Conservation (phyloP, 179 eudicot species). For the Silene coronaria region DNA sequence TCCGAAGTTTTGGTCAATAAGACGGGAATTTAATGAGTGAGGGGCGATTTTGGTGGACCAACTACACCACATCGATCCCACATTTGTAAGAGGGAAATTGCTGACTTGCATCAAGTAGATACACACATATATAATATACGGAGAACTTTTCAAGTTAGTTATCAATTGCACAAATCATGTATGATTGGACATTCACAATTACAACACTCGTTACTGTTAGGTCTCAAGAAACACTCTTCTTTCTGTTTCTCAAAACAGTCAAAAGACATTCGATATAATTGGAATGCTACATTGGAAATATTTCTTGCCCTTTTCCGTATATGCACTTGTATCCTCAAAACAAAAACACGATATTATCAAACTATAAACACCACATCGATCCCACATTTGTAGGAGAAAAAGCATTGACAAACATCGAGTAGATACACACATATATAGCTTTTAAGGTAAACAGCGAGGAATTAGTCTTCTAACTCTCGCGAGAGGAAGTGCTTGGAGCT, state of each 20-base stretch:
- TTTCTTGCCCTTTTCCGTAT: conserved; percentile 9
- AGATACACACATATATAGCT: neutral
- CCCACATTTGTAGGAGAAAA: neutral
- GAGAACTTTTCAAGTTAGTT: too few species aligned
- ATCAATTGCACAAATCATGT: neutral
- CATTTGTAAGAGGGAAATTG: neutral
- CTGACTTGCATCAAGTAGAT: too few species aligned
- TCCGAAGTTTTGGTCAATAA: too few species aligned
- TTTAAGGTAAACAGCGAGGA: neutral
- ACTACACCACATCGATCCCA: conserved; percentile 17
- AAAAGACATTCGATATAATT: neutral
- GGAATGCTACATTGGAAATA: conserved; percentile 3
- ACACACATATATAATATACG: neutral
- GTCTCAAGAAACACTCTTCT: conserved; percentile 5
- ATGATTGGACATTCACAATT: neutral
- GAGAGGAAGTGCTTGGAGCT: conserved; percentile 28
- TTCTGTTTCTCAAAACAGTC: neutral
- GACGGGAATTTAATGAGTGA: too few species aligned
- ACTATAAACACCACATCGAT: conserved; percentile 14
- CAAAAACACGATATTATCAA: conserved; percentile 5
- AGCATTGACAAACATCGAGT: neutral
- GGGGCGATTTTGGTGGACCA: too few species aligned
- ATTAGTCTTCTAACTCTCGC: neutral
- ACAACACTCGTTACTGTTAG: neutral
- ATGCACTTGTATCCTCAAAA: conserved; percentile 19